Conservation (phyloP, 495 filamentous ascomycete species). For the Penicillium mononematosum region DNA sequence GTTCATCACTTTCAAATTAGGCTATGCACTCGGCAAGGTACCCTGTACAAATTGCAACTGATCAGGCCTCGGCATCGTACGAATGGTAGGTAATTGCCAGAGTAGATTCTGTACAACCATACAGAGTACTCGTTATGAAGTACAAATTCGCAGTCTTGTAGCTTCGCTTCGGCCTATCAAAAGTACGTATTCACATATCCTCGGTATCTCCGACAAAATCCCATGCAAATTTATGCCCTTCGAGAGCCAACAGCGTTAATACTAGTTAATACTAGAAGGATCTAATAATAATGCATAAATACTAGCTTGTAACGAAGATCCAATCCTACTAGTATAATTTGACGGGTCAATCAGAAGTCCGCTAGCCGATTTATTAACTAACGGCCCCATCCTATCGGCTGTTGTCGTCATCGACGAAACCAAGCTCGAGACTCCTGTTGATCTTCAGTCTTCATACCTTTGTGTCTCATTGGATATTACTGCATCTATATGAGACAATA, state of each 20-base stretch:
- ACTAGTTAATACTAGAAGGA: not conserved
- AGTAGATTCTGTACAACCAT: not conserved
- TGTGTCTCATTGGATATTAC: not conserved
- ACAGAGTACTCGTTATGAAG: too few relatives aligned
- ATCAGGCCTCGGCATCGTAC: not conserved
- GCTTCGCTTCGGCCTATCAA: not conserved
- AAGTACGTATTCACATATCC: not conserved
- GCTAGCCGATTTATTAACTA: conserved; percentile 9
- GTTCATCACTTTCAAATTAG: not conserved
- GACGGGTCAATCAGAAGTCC: not conserved
- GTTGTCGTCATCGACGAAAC: conserved; percentile 22
- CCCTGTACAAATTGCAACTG: not conserved
- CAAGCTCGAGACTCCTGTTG: conserved; percentile 18
- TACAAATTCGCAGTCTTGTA: not conserved
- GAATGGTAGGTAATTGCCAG: not conserved
- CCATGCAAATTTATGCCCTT: not conserved
- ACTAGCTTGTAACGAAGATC: not conserved
- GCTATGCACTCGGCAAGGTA: conserved; percentile 7
- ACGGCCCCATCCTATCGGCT: conserved; percentile 15
- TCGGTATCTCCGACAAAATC: not conserved
- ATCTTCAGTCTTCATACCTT: conserved; percentile 1
- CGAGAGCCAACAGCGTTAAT: not conserved
- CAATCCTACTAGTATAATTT: not conserved
- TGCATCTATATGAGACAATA: not conserved
- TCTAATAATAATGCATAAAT: conserved; percentile 9